Conservation (phyloP, 805 yeast genomes). For the Suhomyces faveliae region DNA sequence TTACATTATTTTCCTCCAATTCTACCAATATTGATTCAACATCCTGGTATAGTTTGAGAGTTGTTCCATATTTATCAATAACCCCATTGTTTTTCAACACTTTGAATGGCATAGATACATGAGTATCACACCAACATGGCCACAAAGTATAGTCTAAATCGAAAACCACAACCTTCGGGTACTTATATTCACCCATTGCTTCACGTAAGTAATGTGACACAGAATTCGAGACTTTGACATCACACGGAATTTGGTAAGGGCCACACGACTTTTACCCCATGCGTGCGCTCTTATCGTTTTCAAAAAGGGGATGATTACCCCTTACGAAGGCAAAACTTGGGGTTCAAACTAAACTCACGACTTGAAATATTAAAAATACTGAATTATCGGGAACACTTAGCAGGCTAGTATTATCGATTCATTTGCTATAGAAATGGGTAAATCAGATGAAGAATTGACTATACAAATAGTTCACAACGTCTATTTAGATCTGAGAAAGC, state of each 20-base stretch:
- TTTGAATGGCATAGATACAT: constrained; percentile 51
- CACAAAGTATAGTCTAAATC: constrained; percentile 77
- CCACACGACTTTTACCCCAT: constrained; percentile 3
- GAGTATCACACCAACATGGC: constrained; percentile 87
- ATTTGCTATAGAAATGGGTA: background rate
- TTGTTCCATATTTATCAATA: constrained; percentile 54
- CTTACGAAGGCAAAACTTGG: constrained; percentile 7
- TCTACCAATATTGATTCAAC: constrained; percentile 62
- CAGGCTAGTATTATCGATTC: background rate
- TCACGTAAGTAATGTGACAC: background rate
- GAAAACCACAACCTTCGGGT: constrained; percentile 57
- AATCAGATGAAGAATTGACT: constrained; percentile 1
- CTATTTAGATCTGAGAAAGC: background rate
- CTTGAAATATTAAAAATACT: background rate
- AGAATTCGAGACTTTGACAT: background rate
- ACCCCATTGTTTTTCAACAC: constrained; percentile 30
- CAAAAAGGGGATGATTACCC: constrained; percentile 3
- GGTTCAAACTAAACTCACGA: background rate
- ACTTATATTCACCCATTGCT: constrained; percentile 9
- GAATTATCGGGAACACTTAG: background rate
- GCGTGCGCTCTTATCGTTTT: background rate
- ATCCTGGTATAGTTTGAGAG: constrained; percentile 61
- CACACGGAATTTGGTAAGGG: background rate
- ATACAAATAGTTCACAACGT: constrained; percentile 6
- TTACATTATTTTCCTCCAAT: constrained; percentile 46